Evolutionary conservation across 768 basidiomycete species (phyloP).

Genomic region (Clavaria fumosa): DNA sequence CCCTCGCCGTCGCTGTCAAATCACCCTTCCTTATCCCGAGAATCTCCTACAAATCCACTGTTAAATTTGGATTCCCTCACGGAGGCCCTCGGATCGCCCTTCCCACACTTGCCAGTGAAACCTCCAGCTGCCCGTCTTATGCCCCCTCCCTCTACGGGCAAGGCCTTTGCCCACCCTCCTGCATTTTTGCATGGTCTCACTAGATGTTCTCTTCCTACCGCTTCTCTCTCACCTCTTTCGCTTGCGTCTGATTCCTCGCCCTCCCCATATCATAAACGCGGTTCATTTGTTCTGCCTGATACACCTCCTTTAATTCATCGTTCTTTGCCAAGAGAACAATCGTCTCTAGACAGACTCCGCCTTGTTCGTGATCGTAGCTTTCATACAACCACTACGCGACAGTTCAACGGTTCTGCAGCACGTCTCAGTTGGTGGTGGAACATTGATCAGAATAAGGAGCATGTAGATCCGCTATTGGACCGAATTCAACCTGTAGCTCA

Average conservation of each 20-base stretch:
- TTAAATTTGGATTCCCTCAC: slow-evolving; percentile 10
- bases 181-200: slow-evolving; percentile 39
- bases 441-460: slow-evolving; percentile 30
- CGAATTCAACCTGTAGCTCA: slow-evolving; percentile 38
- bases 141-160: slow-evolving; percentile 20
- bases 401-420: slow-evolving; percentile 10
- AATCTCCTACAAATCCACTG: slow-evolving; percentile 8
- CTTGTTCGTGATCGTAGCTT: slow-evolving; percentile 18
- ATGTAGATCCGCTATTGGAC: slow-evolving; percentile 28
- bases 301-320: no score
- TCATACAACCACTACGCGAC: slow-evolving; percentile 14
- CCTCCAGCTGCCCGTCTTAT: slow-evolving; percentile 31
- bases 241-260: slow-evolving; percentile 13
- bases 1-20: slow-evolving; percentile 19
- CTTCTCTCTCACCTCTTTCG: slow-evolving; percentile 33
- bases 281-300: slow-evolving; percentile 26
- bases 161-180: slow-evolving; percentile 27
- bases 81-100: slow-evolving; percentile 26
- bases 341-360: slow-evolving; percentile 48
- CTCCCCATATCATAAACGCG: slow-evolving; percentile 25
- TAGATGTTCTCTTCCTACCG: slow-evolving; percentile 46
- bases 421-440: slow-evolving; percentile 36
- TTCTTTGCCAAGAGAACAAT: no score
- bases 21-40: slow-evolving; percentile 18
- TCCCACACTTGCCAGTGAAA: slow-evolving; percentile 18